These are phyloP conservation scores for Hygrocybe coccinea DNA, from an alignment of 768 basidiomycete species.

Conservation along the genomic window DNA sequence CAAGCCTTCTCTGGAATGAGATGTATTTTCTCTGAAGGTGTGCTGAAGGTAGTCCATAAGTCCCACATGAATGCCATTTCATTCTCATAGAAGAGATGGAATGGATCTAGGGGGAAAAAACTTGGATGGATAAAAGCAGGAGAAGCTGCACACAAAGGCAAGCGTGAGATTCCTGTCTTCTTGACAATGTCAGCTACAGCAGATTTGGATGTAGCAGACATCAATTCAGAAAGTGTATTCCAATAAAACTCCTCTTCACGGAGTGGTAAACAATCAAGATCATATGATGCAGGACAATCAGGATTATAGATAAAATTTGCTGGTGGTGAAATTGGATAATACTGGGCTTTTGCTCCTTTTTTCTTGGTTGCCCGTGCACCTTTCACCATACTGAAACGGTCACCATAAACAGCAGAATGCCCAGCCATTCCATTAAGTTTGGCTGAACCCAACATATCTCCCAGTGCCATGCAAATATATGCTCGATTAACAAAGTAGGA, in stretches of 20 bases:
- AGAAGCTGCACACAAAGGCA: conserved; percentile 28
- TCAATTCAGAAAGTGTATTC: conserved; percentile 18
- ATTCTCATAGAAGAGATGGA: conserved; percentile 36
- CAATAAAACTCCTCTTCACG: conserved; percentile 22
- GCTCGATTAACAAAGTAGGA: conserved; percentile 20
- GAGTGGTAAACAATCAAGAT: conserved; percentile 21
- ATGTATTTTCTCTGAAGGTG: conserved; percentile 17
- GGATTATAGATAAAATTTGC: conserved; percentile 21
- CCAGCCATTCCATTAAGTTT: conserved; percentile 31
- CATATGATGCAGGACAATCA: conserved; percentile 17
- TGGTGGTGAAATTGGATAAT: conserved; percentile 25
- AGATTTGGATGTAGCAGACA: conserved; percentile 12
- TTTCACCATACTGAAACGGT: conserved; percentile 26
- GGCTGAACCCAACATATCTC: conserved; percentile 32
- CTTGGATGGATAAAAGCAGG: conserved; percentile 29
- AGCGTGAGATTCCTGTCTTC: conserved; percentile 20
- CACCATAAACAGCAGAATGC: conserved; percentile 26
- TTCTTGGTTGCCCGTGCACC: conserved; percentile 20
- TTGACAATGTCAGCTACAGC: conserved; percentile 18
- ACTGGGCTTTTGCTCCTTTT: conserved; percentile 22
- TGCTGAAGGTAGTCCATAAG: conserved; percentile 22
- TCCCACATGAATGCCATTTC: conserved; percentile 27
- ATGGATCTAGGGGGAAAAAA: conserved; percentile 34
- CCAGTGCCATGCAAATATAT: conserved; percentile 19
- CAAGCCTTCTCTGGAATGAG: conserved; percentile 13